Base-by-base conservation (phyloP, 169 alveolate species). In the Plasmodium ovale region DNA sequence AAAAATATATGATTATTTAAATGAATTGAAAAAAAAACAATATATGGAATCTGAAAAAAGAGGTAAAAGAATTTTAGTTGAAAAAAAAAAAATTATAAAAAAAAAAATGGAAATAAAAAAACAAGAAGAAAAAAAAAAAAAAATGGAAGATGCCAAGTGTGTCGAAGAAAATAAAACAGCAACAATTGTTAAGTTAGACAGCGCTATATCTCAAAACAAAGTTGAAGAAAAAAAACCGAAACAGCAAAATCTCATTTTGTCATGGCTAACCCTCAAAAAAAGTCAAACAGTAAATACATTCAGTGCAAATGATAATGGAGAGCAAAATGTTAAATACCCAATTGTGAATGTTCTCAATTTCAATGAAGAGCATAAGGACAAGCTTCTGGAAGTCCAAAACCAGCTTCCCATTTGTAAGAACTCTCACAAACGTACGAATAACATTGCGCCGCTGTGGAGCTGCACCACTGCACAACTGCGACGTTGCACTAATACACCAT, bases 51-150 rank as follows among this genome's bases (percentile, higher is more conserved):
- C 89, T 12, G 89, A 79, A 64, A 79, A 51, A 53, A 79, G 89
- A 29, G 60, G 89, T 44, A 79, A 79, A 64, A 79, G 39, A 64
- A 79, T 79, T 31, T 37, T 79, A 33, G n/a, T 42, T 2, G 89
- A 79, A 56, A 79, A 79, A 79, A 79, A 79, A 62, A 79, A 79
- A 79, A 79, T 64, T 49, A 44, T 65, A 39, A 79, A 79, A 64
- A 79, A 49, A 64, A 79, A 79, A 62, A 79, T 79, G 89, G 89
- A 79, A 31, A 64, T 79, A 12, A 79, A 79, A 49, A 79, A 79
- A 64, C 89, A 64, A 62, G 89, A 79, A 79, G 89, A 79, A 79
- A 79, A 79, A 39, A 73, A 73, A 73, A 73, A 73, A 73, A 73
- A 73, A 37, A 21, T 35, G n/a, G 87, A 73, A 58, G 87, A 73